phyloP scores from a whole-genome alignment of 345 rosid species.

The Hypericum perforatum region DNA sequence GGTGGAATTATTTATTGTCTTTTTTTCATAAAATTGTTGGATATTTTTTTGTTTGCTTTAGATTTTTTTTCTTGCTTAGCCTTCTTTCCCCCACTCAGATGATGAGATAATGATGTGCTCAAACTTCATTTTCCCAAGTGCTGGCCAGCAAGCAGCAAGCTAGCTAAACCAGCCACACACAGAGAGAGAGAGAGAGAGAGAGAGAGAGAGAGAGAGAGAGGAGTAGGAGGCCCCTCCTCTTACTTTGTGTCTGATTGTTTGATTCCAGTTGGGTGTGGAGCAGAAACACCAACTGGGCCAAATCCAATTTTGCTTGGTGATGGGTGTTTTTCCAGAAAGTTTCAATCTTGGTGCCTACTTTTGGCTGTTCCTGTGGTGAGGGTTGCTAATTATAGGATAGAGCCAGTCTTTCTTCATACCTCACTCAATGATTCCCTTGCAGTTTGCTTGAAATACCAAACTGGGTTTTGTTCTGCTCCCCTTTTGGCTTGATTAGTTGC shows the following conservation, averaged over 20 bases:
- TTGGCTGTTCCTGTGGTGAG: slow-evolving; percentile 21
- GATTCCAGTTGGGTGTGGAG: slow-evolving; percentile 45
- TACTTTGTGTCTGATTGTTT: slow-evolving; percentile 43
- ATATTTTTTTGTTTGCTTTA: slow-evolving; percentile 25
- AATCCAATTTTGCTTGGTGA: slow-evolving; percentile 17
- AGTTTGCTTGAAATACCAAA: slow-evolving; percentile 25
- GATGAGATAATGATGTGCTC: slow-evolving; percentile 73
- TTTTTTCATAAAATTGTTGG: slow-evolving; percentile 11
- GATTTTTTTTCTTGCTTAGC: slow-evolving; percentile 16
- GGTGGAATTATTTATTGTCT: slow-evolving; percentile 8
- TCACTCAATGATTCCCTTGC: slow-evolving; percentile 42
- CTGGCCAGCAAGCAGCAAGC: slow-evolving; percentile 28
- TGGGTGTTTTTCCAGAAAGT: slow-evolving; percentile 24
- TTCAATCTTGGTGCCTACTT: slow-evolving; percentile 26
- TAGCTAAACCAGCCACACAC: slow-evolving; percentile 2
- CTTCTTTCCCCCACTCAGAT: slow-evolving; percentile 48
- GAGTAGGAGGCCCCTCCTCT: slow-evolving; percentile 12
- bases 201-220: slow-evolving; percentile 13
- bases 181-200: slow-evolving; percentile 18
- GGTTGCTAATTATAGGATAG: slow-evolving; percentile 18
- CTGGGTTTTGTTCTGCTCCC: slow-evolving; percentile 35
- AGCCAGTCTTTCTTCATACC: slow-evolving; percentile 25
- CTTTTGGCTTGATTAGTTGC: slow-evolving; percentile 35
- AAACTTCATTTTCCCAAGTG: slow-evolving; percentile 28
- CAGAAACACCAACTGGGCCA: slow-evolving; percentile 32